Base-by-base conservation (phyloP, 345 rosid genomes). In the Brassica juncea region DNA sequence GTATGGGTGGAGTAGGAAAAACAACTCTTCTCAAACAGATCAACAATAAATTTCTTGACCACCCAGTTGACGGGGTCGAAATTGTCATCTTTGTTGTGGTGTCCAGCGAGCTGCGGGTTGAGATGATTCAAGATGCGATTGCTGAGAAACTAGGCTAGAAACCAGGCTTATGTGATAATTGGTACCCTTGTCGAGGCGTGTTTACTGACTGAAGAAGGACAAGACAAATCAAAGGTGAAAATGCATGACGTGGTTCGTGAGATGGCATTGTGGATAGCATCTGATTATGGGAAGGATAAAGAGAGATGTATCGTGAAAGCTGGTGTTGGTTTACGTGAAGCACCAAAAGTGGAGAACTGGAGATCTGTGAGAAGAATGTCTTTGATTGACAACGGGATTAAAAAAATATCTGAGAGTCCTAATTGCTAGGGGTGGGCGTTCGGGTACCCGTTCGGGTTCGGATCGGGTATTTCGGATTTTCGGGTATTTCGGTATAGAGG, bases 1-100 rank as follows among this genome's bases (percentile, higher is more conserved):
- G 32, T 2, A 60, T 60, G 64, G 64, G 64, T 10, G 32, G 32
- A 11, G 64, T 60, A 59, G 32, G 64, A 10, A 59, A 25, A 25
- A 59, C 64, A 2, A 80, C 83, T 25, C 76, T 80, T 25, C 77
- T 80, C 12, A 49, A 42, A 0, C 73, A 31, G 3, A 76, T 81
- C 49, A 71, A 71, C 31, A 75, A 66, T 6, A 76, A 8, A 25
- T 57, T 76, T 35, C 0, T 0, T 6, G 19, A 57, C 12, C 35
- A 4, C 15, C 15, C 5, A 54, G 0, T 19, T 30, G 49, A 8
- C 7, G 16, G 15, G 6, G 16, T 57, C 3, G 9, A 71, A 4
- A 11, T 9, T 4, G 64, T 60, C 3, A 25, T 60, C 4, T 60
- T 28, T 28, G 32, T 60, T 60, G 32, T 8, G 39, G 35, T 68